Conservation (phyloP, 331 rosid species). For the Pyracantha coccinea region DNA sequence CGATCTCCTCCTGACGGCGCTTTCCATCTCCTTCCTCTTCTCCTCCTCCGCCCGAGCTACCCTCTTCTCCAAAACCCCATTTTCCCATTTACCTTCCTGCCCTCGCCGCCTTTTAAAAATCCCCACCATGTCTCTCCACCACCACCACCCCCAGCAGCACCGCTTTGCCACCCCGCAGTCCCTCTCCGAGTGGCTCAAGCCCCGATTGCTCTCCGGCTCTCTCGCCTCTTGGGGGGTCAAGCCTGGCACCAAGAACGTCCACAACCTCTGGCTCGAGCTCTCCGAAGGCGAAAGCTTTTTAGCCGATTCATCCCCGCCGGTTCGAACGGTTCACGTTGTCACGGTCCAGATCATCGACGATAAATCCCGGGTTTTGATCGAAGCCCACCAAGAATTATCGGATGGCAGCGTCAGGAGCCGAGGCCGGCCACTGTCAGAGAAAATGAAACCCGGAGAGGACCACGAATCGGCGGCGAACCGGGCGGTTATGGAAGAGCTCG, state of each 20-base stretch:
- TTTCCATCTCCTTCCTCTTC: conserved; percentile 60
- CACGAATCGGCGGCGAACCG: conserved; percentile 63
- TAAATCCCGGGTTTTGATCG: conserved; percentile 35
- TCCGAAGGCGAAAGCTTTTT: conserved; percentile 78
- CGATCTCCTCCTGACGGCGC: conserved; percentile 54
- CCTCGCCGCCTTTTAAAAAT: conserved; percentile 55
- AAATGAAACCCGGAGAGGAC: conserved; percentile 84
- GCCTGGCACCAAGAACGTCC: conserved; percentile 89
- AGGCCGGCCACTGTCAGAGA: conserved; percentile 80
- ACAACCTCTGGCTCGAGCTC: conserved; percentile 95
- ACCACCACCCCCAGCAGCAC: conserved; percentile 3
- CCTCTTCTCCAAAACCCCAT: conserved; percentile 23
- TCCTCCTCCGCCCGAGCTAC: conserved; percentile 29
- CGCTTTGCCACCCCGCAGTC: conserved; percentile 61
- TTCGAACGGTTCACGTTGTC: conserved; percentile 80
- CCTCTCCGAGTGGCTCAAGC: conserved; percentile 85
- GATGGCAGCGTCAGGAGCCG: conserved; percentile 60
- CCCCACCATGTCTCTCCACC: conserved; percentile 57
- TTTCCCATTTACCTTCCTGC: conserved; percentile 33
- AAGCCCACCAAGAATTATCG: conserved; percentile 68
- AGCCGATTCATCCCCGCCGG: conserved; percentile 72
- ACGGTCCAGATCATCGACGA: conserved; percentile 41
- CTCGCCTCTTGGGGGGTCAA: conserved; percentile 89
- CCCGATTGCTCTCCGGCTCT: conserved; percentile 71
- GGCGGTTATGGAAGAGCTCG: conserved; percentile 82